Evolutionary conservation across 176 grass and related monocot species (phyloP), one percentile per base, ranked within the genome.

Genomic region (Avena atlantica): DNA sequence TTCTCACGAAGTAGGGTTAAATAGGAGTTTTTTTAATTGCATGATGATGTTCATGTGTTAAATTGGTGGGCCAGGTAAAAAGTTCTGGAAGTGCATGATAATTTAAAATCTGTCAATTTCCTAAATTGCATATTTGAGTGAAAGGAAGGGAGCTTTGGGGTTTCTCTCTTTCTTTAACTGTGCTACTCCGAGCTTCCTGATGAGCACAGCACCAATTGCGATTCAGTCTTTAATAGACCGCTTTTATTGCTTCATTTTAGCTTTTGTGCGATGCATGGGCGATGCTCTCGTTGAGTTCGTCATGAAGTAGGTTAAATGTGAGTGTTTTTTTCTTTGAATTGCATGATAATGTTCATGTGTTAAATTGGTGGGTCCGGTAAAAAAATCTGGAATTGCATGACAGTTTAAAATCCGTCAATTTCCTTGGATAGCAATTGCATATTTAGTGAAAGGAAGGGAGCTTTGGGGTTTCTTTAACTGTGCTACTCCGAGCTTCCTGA

Each of bases 151-250:
- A 44, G 16, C 1, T 44, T 42, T 40, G 9, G 64, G 27, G 13
- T n/a, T n/a, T n/a, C n/a, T n/a, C n/a, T n/a, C n/a, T 67, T 76
- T 88, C n/a, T 52, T 82, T 76, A 81, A 51, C 6, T 76, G 47
- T 74, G 78, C 57, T 53, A 52, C 27, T 19, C 29, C 9, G 4
- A 74, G n/a, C 69, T 62, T 84, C 24, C 23, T 81, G 4, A 51
- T 51, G 60, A 31, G 44, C 79, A 57, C 27, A 36, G 9, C 53
- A 21, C 23, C 36, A 27, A 31, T 45, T n/a, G n/a, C n/a, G n/a
- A n/a, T n/a, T n/a, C n/a, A n/a, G n/a, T n/a, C n/a, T n/a, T n/a
- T n/a, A n/a, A n/a, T n/a, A n/a, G n/a, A n/a, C n/a, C n/a, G n/a
- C n/a, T n/a, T n/a, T n/a, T n/a, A n/a, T n/a, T n/a, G 29, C n/a